Percentiles rank a stretch among this genome's conserved stretches.
phyloP scores from a whole-genome alignment of 352 stramenopile genomes.

The Globisporangium okanoganense region DNA sequence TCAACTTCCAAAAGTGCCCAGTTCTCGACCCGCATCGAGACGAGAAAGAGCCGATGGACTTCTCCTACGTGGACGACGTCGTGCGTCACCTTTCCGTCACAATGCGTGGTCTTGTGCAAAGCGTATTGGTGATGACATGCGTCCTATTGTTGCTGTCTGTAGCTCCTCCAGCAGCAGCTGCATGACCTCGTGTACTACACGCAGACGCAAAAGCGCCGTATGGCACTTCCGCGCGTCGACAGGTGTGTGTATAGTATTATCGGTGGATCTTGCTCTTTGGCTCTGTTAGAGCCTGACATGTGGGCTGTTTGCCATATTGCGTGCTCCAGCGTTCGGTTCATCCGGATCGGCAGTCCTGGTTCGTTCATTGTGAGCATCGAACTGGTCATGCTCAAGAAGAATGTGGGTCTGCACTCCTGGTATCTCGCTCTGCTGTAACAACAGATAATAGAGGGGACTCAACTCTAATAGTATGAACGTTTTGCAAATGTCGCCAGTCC shows the following conservation, averaged over 20 bases:
- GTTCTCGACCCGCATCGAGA: neutral
- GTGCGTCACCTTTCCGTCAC: neutral
- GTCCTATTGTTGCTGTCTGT: neutral
- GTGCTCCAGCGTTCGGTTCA: constrained; percentile 21
- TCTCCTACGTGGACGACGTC: constrained; percentile 14
- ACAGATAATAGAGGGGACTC: neutral
- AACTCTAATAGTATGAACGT: neutral
- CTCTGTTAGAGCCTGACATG: neutral
- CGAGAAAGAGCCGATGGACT: constrained; percentile 8
- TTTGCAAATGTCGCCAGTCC: constrained; percentile 17
- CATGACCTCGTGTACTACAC: constrained; percentile 54
- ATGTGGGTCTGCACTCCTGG: constrained; percentile 14
- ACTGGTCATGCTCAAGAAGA: constrained; percentile 35
- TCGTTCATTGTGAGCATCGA: constrained; percentile 28
- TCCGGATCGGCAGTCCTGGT: constrained; percentile 22
- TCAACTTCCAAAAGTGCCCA: constrained; percentile 6
- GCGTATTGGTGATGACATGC: neutral
- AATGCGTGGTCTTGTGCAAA: neutral
- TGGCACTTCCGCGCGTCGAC: constrained; percentile 52
- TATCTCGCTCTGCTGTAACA: neutral
- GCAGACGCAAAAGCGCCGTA: constrained; percentile 40
- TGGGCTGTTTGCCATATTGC: neutral
- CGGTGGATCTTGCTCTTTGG: neutral
- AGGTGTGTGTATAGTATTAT: constrained; percentile 25
- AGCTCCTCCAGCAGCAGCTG: constrained; percentile 58